These are phyloP conservation scores for Anacardium occidentale DNA, from an alignment of 345 rosid genomes.

Conservation along the genomic window DNA sequence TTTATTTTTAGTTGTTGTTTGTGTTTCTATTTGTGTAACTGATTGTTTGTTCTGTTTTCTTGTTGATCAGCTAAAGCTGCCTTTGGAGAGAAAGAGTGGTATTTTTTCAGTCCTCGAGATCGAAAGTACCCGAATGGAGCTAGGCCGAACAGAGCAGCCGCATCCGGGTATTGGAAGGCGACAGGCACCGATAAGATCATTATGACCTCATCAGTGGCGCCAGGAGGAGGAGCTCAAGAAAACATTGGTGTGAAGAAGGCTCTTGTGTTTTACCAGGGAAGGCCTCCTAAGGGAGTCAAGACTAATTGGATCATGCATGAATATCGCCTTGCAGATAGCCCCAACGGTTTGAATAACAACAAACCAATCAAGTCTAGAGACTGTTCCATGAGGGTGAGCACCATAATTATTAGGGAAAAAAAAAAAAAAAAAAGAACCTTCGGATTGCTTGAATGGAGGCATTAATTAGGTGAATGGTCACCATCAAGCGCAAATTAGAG, in stretches of 20 bases:
- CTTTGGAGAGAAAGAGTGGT: slow-evolving; percentile 98
- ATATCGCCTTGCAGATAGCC: slow-evolving; percentile 65
- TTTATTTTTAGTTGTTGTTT: neutral
- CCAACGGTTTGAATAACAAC: slow-evolving; percentile 22
- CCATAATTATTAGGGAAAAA: too few species aligned
- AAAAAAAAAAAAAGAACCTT: too few species aligned
- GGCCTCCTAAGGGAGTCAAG: slow-evolving; percentile 88
- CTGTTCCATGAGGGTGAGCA: slow-evolving; percentile 87
- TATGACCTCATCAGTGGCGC: slow-evolving; percentile 29
- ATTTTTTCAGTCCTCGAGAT: slow-evolving; percentile 95
- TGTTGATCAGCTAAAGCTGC: slow-evolving; percentile 55
- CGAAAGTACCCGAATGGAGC: slow-evolving; percentile 97
- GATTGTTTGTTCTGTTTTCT: neutral
- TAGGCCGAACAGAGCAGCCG: slow-evolving; percentile 95
- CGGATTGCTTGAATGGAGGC: too few species aligned
- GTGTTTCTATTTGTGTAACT: neutral
- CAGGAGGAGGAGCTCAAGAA: slow-evolving; percentile 28
- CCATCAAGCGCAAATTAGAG: slow-evolving; percentile 5
- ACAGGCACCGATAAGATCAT: slow-evolving; percentile 92
- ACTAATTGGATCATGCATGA: slow-evolving; percentile 99
- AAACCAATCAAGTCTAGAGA: slow-evolving; percentile 51
- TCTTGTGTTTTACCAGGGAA: slow-evolving; percentile 91
- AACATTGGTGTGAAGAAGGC: slow-evolving; percentile 93
- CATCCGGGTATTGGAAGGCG: slow-evolving; percentile 97
- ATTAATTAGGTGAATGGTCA: neutral